Conservation (phyloP, 495 filamentous ascomycete species). For the Penicillium cosmopolitanum region DNA sequence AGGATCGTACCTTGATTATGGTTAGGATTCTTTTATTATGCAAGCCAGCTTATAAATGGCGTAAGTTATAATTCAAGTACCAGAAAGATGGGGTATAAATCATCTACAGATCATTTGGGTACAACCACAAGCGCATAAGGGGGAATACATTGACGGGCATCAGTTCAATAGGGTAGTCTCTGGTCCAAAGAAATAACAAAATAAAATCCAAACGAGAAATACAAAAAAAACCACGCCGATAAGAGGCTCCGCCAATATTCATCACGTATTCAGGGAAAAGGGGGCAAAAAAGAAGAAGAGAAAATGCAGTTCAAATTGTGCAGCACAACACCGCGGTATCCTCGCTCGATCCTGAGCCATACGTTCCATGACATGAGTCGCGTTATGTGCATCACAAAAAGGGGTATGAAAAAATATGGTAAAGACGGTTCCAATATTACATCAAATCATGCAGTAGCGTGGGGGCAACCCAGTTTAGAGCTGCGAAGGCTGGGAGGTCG, state of each 20-base stretch:
- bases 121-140: neutral
- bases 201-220: neutral
- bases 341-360: constrained; percentile 15
- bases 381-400: constrained; percentile 34
- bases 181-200: neutral
- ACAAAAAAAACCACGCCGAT: neutral
- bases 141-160: constrained; percentile 1
- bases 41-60: too few relatives aligned
- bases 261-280: neutral
- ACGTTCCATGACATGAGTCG: constrained; percentile 27
- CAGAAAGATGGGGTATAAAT: constrained; percentile 1
- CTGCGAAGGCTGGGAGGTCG: constrained; percentile 13
- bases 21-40: too few relatives aligned
- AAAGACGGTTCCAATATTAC: constrained; percentile 29
- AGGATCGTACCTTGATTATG: too few relatives aligned
- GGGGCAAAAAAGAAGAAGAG: neutral
- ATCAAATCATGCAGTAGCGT: constrained; percentile 31
- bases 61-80: neutral
- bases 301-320: constrained; percentile 22
- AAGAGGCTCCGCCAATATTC: neutral
- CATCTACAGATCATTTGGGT: constrained; percentile 4
- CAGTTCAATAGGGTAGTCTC: neutral
- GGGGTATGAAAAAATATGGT: constrained; percentile 34
- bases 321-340: constrained; percentile 18
- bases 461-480: neutral